These are phyloP conservation scores for Aeschynomene evenia DNA, from an alignment of 306 rosid genomes.

Conservation along the genomic window DNA sequence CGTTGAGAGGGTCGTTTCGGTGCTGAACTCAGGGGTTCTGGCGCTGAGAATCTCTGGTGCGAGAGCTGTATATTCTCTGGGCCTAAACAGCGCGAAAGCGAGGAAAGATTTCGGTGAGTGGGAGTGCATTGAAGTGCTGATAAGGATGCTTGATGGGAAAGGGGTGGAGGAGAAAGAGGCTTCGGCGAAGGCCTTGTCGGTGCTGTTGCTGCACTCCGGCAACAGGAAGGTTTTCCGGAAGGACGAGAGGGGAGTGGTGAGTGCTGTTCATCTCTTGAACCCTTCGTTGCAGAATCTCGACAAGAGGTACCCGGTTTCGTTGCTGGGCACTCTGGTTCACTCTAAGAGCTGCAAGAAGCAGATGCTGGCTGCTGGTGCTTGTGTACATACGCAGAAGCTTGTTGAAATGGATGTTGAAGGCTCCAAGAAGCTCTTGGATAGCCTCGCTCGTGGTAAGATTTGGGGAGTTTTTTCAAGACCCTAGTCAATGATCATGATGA, in stretches of 20 bases:
- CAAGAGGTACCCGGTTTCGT: constrained; percentile 73
- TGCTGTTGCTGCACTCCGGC: constrained; percentile 37
- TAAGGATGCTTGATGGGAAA: constrained; percentile 95
- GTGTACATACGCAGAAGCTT: constrained; percentile 61
- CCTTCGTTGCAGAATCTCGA: constrained; percentile 66
- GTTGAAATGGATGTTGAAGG: constrained; percentile 77
- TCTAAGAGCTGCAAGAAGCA: constrained; percentile 74
- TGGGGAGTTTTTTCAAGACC: constrained; percentile 91
- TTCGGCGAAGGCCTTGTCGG: constrained; percentile 72
- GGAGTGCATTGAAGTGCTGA: constrained; percentile 58
- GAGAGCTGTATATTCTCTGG: constrained; percentile 61
- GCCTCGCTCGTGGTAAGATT: constrained; percentile 81
- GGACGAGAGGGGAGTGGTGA: constrained; percentile 65
- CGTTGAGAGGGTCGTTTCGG: constrained; percentile 46
- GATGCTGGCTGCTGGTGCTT: constrained; percentile 78
- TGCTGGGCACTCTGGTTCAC: constrained; percentile 56
- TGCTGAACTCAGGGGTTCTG: constrained; percentile 62
- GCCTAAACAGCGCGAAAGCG: constrained; percentile 49
- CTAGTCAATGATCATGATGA: constrained; percentile 23
- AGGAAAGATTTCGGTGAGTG: constrained; percentile 80
- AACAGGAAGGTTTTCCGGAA: constrained; percentile 64
- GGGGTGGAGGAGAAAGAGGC: constrained; percentile 81
- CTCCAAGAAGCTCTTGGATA: constrained; percentile 74
- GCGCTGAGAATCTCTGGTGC: constrained; percentile 73
- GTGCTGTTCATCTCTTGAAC: constrained; percentile 71